These are phyloP conservation scores for Trichosporon coremiiforme DNA, from an alignment of 1,284 basidiomycete genomes.

Conservation along the genomic window DNA sequence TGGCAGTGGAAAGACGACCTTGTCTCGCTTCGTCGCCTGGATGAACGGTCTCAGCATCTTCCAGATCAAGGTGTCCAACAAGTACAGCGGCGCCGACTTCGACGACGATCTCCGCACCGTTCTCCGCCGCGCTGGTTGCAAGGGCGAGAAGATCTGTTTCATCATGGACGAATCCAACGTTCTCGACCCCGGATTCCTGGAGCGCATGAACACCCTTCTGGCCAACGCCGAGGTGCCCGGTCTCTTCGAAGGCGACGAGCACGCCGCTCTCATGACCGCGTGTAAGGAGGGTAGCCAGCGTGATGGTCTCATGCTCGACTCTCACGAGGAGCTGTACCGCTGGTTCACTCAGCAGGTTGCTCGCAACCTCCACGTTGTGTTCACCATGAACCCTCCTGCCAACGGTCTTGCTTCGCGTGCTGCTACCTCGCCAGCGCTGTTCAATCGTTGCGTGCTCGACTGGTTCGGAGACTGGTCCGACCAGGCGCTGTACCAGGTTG, in stretches of 20 bases:
- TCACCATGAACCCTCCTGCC: constrained; percentile 99
- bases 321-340: constrained; percentile 91
- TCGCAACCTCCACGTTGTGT: constrained; percentile 94
- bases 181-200: constrained; percentile 95
- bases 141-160: constrained; percentile 98
- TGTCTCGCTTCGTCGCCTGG: constrained; percentile 99
- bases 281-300: constrained; percentile 98
- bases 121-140: constrained; percentile 90
- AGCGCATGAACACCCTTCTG: constrained; percentile 97
- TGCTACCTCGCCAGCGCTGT: constrained; percentile 94
- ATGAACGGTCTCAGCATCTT: constrained; percentile 99
- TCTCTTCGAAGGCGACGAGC: constrained; percentile 96
- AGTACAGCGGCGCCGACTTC: constrained; percentile 97
- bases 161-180: constrained; percentile 99
- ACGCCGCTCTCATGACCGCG: constrained; percentile 93
- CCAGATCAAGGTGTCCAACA: constrained; percentile 98
- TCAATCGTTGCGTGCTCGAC: constrained; percentile 96
- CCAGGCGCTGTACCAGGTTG: constrained; percentile 95
- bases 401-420: constrained; percentile 92
- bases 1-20: constrained; percentile 97
- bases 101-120: constrained; percentile 95
- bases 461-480: constrained; percentile 99
- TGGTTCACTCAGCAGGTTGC: constrained; percentile 98
- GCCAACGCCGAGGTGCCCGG: constrained; percentile 99
- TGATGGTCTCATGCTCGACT: constrained; percentile 96